Conservation (phyloP, 495 filamentous ascomycete genomes). For the Saxispiralis lemnorum region DNA sequence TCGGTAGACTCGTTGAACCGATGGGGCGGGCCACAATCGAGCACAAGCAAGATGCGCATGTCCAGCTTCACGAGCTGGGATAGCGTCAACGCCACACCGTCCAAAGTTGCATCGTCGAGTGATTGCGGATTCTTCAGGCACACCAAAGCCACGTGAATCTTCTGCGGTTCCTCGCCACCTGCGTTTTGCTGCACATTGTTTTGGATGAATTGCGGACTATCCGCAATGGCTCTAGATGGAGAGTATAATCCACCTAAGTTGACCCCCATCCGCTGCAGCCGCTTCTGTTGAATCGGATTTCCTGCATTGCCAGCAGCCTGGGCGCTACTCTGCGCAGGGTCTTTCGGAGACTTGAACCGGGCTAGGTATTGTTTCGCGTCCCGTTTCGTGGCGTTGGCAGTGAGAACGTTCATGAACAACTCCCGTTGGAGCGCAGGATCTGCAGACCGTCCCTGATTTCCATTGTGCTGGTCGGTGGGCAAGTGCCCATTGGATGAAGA, state of each 20-base stretch:
- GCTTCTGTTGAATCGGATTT: conserved; percentile 5
- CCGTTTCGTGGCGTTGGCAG: conserved; percentile 70
- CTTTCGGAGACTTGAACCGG: conserved; percentile 42
- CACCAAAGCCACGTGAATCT: conserved; percentile 65
- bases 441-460: not conserved
- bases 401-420: conserved; percentile 36
- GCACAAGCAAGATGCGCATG: conserved; percentile 59
- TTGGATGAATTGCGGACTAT: conserved; percentile 45
- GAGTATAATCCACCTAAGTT: conserved; percentile 48
- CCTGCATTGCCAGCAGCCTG: no score
- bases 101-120: conserved; percentile 46
- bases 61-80: conserved; percentile 68
- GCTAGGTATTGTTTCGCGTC: conserved; percentile 79
- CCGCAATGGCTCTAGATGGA: conserved; percentile 39
- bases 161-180: no score
- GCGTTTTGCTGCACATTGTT: conserved; percentile 29
- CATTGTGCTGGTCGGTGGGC: not conserved
- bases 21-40: conserved; percentile 32
- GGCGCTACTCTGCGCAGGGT: conserved; percentile 2
- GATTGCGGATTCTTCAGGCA: conserved; percentile 59
- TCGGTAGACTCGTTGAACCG: no score
- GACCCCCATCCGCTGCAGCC: conserved; percentile 24
- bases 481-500: not conserved
- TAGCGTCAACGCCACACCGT: conserved; percentile 67
- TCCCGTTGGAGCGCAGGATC: conserved; percentile 9